Evolutionary conservation across 805 yeast species (phyloP), one percentile per base, ranked within the genome.

Genomic region (Tetrapisispora taiwanensis): DNA sequence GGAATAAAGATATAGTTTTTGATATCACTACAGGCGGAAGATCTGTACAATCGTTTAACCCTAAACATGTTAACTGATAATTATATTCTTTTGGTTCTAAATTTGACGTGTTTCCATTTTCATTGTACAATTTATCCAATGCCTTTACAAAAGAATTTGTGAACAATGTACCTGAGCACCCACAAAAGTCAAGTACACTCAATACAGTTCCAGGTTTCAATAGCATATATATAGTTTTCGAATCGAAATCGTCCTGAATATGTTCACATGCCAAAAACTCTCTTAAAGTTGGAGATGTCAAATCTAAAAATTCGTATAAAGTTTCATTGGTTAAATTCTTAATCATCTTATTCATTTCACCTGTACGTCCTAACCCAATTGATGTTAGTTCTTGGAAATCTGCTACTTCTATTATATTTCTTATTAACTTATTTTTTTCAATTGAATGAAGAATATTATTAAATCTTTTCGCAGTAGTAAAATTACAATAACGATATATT

Each of bases 361-460:
- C 86, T 0, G 96, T 84, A 50, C 96, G 71, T 2, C 96, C 96
- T 39, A 88, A 70, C 0, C 96, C 96, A 40, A 89, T 79, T 0
- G 90, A 81, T 1, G 96, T 87, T 62, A 88, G 82, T 52, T 84
- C 90, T 55, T 84, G 84, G 55, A 88, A 89, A 66, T 88, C 96
- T 53, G 89, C 74, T 42, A 81, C 78, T 52, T 79, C 78, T 18
- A 85, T 90, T 31, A 54, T 49, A 47, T 71, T 74, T 15, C 82
- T 81, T 39, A 80, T 63, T 36, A 68, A 64, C 2, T 69, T 65
- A 42, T 68, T 66, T n/a, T 63, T 54, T 36, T 69, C 63, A 31
- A 81, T 61, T 48, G 84, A 74, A 46, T 65, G 70, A 36, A 85
- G 68, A 52, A 88, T 81, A 53, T 72, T 76, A 59, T 81, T 84